phyloP scores from a whole-genome alignment of 495 filamentous ascomycete species.

The Penicillium paxilli region DNA sequence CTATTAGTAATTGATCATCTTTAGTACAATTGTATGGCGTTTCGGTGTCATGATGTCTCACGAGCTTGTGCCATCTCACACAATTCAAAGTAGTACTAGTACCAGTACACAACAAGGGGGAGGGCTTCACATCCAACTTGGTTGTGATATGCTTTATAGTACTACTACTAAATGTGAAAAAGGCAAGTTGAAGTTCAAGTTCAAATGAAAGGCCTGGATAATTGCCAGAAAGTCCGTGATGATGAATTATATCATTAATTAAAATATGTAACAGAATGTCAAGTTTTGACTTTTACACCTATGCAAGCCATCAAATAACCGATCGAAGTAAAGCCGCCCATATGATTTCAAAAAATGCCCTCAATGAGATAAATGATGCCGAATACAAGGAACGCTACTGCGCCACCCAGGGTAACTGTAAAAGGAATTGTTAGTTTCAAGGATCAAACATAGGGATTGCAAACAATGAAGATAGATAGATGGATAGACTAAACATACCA shows the following conservation, averaged over 20 bases:
- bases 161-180: too few species aligned
- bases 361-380: conserved; percentile 89
- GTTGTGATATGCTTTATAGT: too few species aligned
- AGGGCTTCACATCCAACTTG: too few species aligned
- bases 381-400: conserved; percentile 87
- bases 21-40: too few species aligned
- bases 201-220: too few species aligned
- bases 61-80: too few species aligned
- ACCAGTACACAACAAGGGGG: too few species aligned
- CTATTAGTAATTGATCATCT: too few species aligned
- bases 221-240: too few species aligned
- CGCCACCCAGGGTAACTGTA: conserved; percentile 90
- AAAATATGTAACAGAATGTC: conserved; percentile 19
- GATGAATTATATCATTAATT: conserved; percentile 24
- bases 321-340: conserved; percentile 2
- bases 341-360: conserved; percentile 56
- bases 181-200: too few species aligned
- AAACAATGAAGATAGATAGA: background rate
- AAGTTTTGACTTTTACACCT: conserved; percentile 16
- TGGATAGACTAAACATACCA: conserved; percentile 89
- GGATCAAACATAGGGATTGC: background rate
- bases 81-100: too few species aligned
- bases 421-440: conserved; percentile 17
- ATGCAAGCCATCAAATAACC: conserved; percentile 5
- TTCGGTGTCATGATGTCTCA: too few species aligned